Evolutionary conservation across 345 rosid species (phyloP).

Genomic region (Kandelia obovata): DNA sequence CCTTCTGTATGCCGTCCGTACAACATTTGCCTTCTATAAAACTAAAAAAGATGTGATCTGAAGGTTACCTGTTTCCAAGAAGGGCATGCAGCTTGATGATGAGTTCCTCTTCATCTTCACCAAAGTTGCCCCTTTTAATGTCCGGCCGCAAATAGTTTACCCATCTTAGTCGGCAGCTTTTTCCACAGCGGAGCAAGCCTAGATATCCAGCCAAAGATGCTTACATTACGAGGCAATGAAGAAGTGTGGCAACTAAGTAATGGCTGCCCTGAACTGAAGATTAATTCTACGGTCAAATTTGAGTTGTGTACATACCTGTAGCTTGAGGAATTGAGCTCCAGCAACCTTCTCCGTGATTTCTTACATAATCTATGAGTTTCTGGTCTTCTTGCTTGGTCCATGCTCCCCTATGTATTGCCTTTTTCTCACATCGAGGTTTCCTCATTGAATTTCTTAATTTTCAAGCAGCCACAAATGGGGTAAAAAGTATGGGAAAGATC

Average conservation of each 20-base stretch:
- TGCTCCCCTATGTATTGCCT: constrained; percentile 24
- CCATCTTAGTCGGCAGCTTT: constrained; percentile 39
- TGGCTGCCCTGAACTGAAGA: background rate
- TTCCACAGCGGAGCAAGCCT: constrained; percentile 35
- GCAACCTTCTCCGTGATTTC: constrained; percentile 31
- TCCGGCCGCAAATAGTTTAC: constrained; percentile 35
- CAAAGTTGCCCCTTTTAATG: constrained; percentile 35
- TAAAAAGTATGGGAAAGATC: background rate
- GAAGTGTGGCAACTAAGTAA: background rate
- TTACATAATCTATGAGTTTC: constrained; percentile 29
- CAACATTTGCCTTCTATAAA: background rate
- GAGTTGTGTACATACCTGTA: constrained; percentile 19
- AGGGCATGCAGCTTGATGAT: constrained; percentile 37
- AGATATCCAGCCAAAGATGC: background rate
- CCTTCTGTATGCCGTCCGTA: background rate
- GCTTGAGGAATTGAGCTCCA: constrained; percentile 35
- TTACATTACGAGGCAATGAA: background rate
- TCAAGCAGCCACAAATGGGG: background rate
- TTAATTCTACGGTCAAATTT: too few relatives aligned
- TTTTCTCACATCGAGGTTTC: constrained; percentile 23
- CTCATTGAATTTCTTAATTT: constrained; percentile 19
- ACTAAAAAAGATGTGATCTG: background rate
- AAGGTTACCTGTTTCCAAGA: constrained; percentile 29
- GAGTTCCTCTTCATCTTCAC: constrained; percentile 36
- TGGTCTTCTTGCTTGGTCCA: constrained; percentile 36